A percentile compares a stretch with the other conserved stretches of the same genome.
These are phyloP conservation scores for Pseudogymnoascus sp. DNA, from an alignment of 2,329 filamentous ascomycete genomes.

Conservation along the genomic window DNA sequence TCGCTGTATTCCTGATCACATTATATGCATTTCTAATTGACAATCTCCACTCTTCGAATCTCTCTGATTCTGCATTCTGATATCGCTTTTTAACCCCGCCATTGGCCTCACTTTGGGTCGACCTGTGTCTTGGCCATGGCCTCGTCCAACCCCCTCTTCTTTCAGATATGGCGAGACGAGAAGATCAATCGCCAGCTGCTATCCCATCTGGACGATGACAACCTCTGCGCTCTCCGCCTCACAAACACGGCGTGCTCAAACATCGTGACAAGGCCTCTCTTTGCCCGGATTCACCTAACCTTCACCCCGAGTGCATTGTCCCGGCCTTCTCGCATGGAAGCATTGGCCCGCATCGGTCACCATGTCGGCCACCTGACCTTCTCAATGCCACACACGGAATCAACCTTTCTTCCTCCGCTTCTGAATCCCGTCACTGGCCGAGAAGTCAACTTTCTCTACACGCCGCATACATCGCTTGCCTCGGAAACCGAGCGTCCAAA, in stretches of 20 bases:
- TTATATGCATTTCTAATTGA: slow-evolving; percentile 1
- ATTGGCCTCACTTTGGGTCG: slow-evolving; percentile 1
- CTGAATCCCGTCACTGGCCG: slow-evolving; percentile 69
- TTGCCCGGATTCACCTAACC: slow-evolving; percentile 60
- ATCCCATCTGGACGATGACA: slow-evolving; percentile 23
- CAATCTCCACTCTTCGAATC: neutral
- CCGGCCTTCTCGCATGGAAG: slow-evolving; percentile 62
- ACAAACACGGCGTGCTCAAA: slow-evolving; percentile 65
- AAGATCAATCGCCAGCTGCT: slow-evolving; percentile 23
- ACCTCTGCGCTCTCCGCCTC: slow-evolving; percentile 52
- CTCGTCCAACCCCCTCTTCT: slow-evolving; percentile 23
- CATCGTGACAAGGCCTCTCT: slow-evolving; percentile 61
- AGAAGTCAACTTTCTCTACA: slow-evolving; percentile 76
- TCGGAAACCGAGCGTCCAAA: slow-evolving; percentile 59
- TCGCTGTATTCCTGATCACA: neutral
- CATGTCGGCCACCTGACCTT: slow-evolving; percentile 75
- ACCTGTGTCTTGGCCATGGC: slow-evolving; percentile 23
- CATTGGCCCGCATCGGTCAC: slow-evolving; percentile 69
- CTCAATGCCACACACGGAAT: slow-evolving; percentile 64
- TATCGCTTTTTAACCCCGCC: neutral
- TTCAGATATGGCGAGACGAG: slow-evolving; percentile 28
- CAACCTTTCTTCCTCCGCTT: slow-evolving; percentile 78
- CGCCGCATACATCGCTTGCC: slow-evolving; percentile 62
- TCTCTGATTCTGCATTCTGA: neutral
- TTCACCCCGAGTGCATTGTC: slow-evolving; percentile 72